Percentiles rank a stretch among this genome's conserved stretches.
Conservation (phyloP, 1,284 basidiomycete genomes). For the Fomitopsis palustris region DNA sequence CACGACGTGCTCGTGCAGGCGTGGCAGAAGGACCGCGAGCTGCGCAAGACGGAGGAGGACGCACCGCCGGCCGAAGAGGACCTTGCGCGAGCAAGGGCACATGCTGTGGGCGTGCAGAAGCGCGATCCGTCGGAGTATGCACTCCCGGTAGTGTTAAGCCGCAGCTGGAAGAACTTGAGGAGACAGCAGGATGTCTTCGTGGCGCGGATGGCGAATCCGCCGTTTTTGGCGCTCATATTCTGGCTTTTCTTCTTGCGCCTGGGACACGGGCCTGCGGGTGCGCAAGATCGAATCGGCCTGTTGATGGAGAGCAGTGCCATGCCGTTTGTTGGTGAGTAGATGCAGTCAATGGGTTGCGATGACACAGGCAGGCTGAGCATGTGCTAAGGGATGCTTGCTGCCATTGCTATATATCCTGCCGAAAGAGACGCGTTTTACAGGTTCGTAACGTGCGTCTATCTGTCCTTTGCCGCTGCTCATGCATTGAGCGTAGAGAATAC, state of each 20-base stretch:
- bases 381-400: not conserved
- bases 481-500: not conserved
- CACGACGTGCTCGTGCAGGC: not conserved
- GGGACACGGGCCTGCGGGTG: not conserved
- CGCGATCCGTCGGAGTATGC: not conserved
- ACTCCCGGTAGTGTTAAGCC: not conserved
- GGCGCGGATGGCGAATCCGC: not conserved
- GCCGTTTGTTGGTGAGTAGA: not conserved
- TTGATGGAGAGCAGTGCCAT: not conserved
- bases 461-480: not conserved
- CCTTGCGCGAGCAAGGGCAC: not conserved
- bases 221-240: not conserved
- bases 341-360: not conserved
- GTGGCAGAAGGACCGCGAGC: not conserved
- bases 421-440: not conserved
- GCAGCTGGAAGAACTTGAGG: not conserved
- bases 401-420: not conserved
- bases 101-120: not conserved
- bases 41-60: not conserved
- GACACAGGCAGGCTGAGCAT: not conserved
- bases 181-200: not conserved
- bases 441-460: not conserved
- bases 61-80: not conserved
- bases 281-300: not conserved
- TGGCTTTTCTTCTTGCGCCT: not conserved